These are phyloP conservation scores for Arthromyces matolae DNA, from an alignment of 768 basidiomycete genomes.

Conservation along the genomic window DNA sequence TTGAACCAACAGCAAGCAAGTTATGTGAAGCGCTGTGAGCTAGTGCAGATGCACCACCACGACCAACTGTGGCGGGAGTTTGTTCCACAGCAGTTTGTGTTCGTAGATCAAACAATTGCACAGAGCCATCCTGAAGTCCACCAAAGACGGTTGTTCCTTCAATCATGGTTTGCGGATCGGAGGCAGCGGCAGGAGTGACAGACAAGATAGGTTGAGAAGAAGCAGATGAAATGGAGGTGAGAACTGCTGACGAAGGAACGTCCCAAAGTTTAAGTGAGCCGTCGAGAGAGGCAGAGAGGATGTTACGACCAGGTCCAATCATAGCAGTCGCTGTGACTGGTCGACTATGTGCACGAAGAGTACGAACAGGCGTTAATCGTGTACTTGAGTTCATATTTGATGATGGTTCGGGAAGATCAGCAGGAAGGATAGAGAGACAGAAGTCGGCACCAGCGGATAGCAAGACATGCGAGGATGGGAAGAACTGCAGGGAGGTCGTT, in stretches of 20 bases:
- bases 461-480: conserved; percentile 69
- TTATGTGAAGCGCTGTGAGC: conserved; percentile 30
- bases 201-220: conserved; percentile 37
- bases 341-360: conserved; percentile 62
- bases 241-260: conserved; percentile 48
- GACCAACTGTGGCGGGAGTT: conserved; percentile 20
- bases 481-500: conserved; percentile 56
- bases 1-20: conserved; percentile 58
- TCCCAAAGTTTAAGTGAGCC: conserved; percentile 73
- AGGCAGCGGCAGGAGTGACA: conserved; percentile 36
- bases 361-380: conserved; percentile 51
- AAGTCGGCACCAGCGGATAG: conserved; percentile 71
- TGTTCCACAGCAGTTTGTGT: conserved; percentile 28
- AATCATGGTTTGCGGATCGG: conserved; percentile 22
- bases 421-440: conserved; percentile 60
- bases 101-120: conserved; percentile 55
- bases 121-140: conserved; percentile 51
- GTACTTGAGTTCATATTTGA: conserved; percentile 20
- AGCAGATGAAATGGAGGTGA: conserved; percentile 40
- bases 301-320: conserved; percentile 59
- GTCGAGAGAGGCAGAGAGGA: conserved; percentile 67
- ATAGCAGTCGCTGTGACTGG: conserved; percentile 62
- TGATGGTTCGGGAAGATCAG: conserved; percentile 36
- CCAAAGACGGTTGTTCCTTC: conserved; percentile 44
- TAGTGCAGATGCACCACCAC: conserved; percentile 43